A percentile compares a stretch with the other conserved stretches of the same genome.
Conservation (phyloP, 83 land plant species). For the Picea abies region DNA sequence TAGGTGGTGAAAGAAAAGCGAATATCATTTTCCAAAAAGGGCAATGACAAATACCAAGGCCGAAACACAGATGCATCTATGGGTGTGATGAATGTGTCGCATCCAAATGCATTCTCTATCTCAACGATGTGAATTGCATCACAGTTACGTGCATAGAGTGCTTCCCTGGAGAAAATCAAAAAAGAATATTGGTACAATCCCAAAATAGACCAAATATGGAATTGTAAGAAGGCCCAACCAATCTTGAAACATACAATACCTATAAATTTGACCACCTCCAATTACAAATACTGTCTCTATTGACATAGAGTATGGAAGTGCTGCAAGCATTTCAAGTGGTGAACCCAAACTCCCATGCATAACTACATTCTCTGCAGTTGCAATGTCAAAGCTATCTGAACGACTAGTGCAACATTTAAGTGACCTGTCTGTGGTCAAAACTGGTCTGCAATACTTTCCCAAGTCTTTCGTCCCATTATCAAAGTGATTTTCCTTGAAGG, state of each 20-base stretch:
- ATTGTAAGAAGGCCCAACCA: background rate
- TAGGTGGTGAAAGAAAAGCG: conserved; percentile 72
- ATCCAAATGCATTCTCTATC: conserved; percentile 65
- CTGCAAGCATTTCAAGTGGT: conserved; percentile 75
- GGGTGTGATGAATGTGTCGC: conserved; percentile 91
- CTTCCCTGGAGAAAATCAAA: conserved; percentile 60
- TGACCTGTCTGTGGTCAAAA: conserved; percentile 86
- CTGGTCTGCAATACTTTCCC: conserved; percentile 85
- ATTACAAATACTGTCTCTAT: conserved; percentile 92
- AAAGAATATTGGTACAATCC: background rate
- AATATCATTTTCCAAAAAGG: conserved; percentile 68
- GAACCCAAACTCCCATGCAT: conserved; percentile 67
- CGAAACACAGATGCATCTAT: conserved; percentile 64
- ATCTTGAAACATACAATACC: conserved; percentile 34
- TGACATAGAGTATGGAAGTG: conserved; percentile 58
- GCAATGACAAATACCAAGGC: conserved; percentile 86
- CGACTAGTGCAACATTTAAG: conserved; percentile 86
- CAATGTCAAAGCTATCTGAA: conserved; percentile 50
- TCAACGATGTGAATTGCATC: conserved; percentile 91
- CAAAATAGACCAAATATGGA: background rate
- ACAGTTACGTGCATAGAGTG: conserved; percentile 74
- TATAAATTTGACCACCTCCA: conserved; percentile 89
- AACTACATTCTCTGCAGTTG: conserved; percentile 55
- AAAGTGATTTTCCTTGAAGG: conserved; percentile 83
- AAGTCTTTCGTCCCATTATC: conserved; percentile 91